Evolutionary conservation across 441 rosid genomes (phyloP), one percentile per base, ranked within the genome.

Genomic region (Brassica hybrid): DNA sequence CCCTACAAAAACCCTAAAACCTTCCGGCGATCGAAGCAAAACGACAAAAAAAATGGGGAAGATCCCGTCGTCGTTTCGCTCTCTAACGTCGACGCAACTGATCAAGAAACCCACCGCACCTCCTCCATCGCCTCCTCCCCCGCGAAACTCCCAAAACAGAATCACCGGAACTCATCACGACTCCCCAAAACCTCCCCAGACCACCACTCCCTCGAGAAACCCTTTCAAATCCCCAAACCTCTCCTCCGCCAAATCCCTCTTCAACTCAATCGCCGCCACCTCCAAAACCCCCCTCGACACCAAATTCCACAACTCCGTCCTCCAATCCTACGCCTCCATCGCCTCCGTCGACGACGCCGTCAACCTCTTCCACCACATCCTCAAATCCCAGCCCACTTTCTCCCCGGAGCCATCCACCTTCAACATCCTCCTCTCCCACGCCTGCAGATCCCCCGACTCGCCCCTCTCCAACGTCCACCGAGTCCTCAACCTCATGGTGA

Each of bases 281-380:
- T 65, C 91, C 0, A 76, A 73, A 10, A 57, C 70, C 63, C 87
- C 84, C 0, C 76, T 75, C 27, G 88, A 86, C 68, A 76, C 75
- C 83, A 84, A 80, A 14, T 82, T 87, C 72, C 88, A 86, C 85
- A 91, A 92, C 81, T 82, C 94, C 68, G 69, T 92, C 59, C 89
- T 92, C 64, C 89, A 88, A 79, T 91, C 97, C 27, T 91, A 91
- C 71, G 77, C 94, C 16, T 81, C 83, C 3, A 79, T 91, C 76
- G 84, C 97, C 79, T 54, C 83, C 62, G 74, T 88, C 6, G 86
- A 87, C 58, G 85, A 92, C 56, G 85, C 98, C 21, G 69, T 94
- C 72, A 71, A 89, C 5, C 66, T 94, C n/a, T 87, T 94, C 61
- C 79, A 77, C 48, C 94, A 94, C 83, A 90, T 92, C 80, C 21